Conservation (phyloP, 164 flowering plant genomes). For the Nymphaea colorata region DNA sequence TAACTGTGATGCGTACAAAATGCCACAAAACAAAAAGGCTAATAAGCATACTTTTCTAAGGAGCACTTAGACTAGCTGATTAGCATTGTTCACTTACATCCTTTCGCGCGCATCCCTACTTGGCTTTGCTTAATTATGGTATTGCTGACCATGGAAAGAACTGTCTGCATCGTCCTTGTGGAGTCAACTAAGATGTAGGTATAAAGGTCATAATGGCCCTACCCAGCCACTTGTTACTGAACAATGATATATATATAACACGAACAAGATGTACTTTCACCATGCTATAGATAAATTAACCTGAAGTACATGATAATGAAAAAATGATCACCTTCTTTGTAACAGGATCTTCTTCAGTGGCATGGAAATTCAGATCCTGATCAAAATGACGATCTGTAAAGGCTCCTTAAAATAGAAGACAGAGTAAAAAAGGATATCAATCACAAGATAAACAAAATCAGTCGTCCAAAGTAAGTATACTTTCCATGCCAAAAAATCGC, state of each 20-base stretch:
- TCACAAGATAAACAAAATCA: neutral
- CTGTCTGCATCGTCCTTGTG: too few species aligned
- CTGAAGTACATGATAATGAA: neutral
- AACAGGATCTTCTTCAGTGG: slow-evolving; percentile 90
- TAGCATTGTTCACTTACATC: too few species aligned
- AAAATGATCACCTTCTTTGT: slow-evolving; percentile 64
- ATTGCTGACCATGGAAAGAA: too few species aligned
- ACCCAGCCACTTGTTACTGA: neutral
- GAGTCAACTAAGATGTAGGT: too few species aligned
- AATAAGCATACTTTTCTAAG: too few species aligned
- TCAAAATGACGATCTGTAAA: slow-evolving; percentile 88
- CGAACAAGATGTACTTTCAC: neutral
- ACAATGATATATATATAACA: neutral
- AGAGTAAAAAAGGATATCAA: neutral
- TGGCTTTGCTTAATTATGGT: too few species aligned
- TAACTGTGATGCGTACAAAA: too few species aligned
- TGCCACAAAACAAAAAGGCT: too few species aligned
- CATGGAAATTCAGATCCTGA: slow-evolving; percentile 81
- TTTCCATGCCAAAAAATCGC: neutral
- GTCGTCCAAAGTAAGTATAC: neutral
- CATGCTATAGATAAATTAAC: too few species aligned
- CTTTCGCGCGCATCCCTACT: too few species aligned
- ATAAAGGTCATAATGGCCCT: too few species aligned
- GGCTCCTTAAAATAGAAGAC: slow-evolving; percentile 48
- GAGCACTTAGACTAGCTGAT: too few species aligned